Evolutionary conservation across 2,329 filamentous ascomycete genomes (phyloP).

Genomic region (Fusarium pseudonygamai): DNA sequence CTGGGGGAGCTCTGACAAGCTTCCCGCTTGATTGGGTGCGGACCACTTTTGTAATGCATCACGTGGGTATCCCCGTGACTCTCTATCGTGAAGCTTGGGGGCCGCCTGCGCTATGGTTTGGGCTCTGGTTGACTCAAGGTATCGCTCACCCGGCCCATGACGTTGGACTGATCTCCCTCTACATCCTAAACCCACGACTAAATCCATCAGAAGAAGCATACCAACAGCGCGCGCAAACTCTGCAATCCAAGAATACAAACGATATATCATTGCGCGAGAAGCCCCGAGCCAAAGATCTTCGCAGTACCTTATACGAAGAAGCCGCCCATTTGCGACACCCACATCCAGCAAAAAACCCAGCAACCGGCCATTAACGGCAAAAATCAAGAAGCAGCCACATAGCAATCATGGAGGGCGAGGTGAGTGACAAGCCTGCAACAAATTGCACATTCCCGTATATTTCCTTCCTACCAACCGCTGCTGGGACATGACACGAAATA

Average conservation of each 20-base stretch:
- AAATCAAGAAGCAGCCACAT: constrained; percentile 14
- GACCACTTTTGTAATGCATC: fast-evolving
- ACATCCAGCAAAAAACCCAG: constrained; percentile 22
- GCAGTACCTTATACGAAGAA: constrained; percentile 11
- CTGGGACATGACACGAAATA: background rate
- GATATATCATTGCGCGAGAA: constrained; percentile 4
- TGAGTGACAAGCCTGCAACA: constrained; percentile 26
- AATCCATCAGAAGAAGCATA: constrained; percentile 15
- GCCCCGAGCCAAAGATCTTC: background rate
- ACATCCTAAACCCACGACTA: constrained; percentile 32
- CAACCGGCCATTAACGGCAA: constrained; percentile 15
- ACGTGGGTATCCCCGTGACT: constrained; percentile 31
- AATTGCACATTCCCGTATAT: background rate
- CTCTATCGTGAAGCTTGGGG: constrained; percentile 4
- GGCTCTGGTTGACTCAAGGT: constrained; percentile 20
- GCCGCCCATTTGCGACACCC: constrained; percentile 21
- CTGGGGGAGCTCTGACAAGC: constrained; percentile 21
- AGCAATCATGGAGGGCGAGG: constrained; percentile 41
- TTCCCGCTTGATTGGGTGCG: constrained; percentile 35
- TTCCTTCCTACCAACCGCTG: background rate
- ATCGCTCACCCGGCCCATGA: constrained; percentile 37
- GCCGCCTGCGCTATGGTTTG: constrained; percentile 14
- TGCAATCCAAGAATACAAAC: background rate
- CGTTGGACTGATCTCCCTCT: constrained; percentile 31
- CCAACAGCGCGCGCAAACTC: constrained; percentile 5